A percentile compares a stretch with the other conserved stretches of the same genome.
phyloP scores from a whole-genome alignment of 2,329 filamentous ascomycete species.

The Exutisphaerella laricina region DNA sequence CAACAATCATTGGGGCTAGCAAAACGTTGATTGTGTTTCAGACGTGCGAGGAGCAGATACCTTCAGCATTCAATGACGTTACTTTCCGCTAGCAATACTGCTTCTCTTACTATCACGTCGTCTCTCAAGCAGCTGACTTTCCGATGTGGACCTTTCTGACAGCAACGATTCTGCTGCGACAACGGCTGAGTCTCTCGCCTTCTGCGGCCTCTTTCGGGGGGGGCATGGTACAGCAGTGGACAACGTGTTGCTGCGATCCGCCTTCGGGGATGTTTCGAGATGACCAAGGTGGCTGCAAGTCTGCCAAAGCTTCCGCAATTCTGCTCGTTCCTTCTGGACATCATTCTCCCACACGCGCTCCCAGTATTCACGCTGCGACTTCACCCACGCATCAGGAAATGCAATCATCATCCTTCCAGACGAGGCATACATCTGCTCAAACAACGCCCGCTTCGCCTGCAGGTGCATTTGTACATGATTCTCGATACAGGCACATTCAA shows the following conservation, averaged over 20 bases:
- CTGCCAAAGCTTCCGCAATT: slow-evolving; percentile 14
- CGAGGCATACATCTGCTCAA: slow-evolving; percentile 3
- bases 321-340: slow-evolving; percentile 10
- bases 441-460: slow-evolving; percentile 12
- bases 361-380: slow-evolving; percentile 8
- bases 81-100: no score
- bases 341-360: slow-evolving; percentile 18
- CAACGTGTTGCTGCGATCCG: not conserved
- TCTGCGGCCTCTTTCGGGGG: slow-evolving; percentile 7
- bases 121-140: no score
- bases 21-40: no score
- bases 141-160: not conserved
- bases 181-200: not conserved
- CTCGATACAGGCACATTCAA: slow-evolving; percentile 19
- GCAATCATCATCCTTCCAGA: slow-evolving; percentile 11
- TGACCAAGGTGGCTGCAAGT: slow-evolving; percentile 9
- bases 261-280: not conserved
- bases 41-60: no score
- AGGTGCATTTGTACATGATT: slow-evolving; percentile 12
- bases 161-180: not conserved
- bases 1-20: no score
- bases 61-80: no score
- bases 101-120: not conserved
- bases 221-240: slow-evolving; percentile 3
- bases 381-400: slow-evolving; percentile 7